Conservation (phyloP, 179 eudicot species). For the Silene noctiflora region DNA sequence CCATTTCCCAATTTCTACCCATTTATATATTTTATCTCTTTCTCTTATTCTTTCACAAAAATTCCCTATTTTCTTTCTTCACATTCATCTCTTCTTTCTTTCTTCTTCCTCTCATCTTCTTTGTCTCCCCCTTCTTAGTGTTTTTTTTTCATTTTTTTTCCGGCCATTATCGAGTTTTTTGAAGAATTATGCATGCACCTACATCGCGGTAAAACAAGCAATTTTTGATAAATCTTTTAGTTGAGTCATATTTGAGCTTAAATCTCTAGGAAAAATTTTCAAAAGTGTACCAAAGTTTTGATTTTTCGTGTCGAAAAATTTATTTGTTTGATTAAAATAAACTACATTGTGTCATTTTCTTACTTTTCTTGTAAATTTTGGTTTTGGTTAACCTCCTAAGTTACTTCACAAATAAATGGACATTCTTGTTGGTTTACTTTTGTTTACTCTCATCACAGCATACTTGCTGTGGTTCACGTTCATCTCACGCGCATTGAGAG, state of each 20-base stretch:
- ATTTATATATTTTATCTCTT: constrained; percentile 19
- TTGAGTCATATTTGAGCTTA: not conserved
- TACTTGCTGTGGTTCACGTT: constrained; percentile 84
- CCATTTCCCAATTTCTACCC: constrained; percentile 14
- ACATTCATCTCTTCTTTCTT: not conserved
- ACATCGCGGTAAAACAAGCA: not conserved
- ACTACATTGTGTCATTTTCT: constrained; percentile 26
- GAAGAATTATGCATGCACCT: constrained; percentile 18
- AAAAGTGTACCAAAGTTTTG: constrained; percentile 3
- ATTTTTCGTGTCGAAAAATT: not conserved
- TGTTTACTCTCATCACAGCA: constrained; percentile 43
- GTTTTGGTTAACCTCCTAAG: constrained; percentile 25
- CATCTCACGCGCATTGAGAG: constrained; percentile 71
- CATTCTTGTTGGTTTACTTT: constrained; percentile 41
- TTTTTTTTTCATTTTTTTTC: not conserved
- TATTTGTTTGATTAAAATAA: constrained; percentile 12
- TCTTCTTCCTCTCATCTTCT: not conserved
- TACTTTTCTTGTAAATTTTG: constrained; percentile 25
- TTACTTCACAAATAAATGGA: constrained; percentile 42
- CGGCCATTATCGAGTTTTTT: constrained; percentile 16
- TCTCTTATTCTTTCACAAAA: constrained; percentile 11
- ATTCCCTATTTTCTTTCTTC: constrained; percentile 1
- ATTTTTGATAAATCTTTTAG: not conserved
- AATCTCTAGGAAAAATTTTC: not conserved
- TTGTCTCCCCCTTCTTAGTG: not conserved